A percentile compares a stretch with the other conserved stretches of the same genome.
Conservation (phyloP, 2,329 filamentous ascomycete genomes). For the Curvularia sp. region DNA sequence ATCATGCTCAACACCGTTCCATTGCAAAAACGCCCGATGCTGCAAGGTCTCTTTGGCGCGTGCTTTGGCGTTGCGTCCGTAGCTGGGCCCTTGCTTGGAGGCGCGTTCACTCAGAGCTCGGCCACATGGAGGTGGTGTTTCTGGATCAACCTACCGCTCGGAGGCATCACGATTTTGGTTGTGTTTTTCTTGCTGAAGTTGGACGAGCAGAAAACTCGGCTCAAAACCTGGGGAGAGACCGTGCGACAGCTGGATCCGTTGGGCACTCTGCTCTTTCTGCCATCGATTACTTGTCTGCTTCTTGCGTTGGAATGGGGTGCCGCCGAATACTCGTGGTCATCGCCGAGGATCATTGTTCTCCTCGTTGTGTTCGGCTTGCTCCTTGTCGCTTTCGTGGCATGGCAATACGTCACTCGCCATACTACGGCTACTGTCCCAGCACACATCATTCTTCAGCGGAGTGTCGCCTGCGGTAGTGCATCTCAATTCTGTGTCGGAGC, state of each 20-base stretch:
- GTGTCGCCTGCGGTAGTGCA: slow-evolving; percentile 50
- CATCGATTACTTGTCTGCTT: slow-evolving; percentile 55
- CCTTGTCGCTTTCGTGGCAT: slow-evolving; percentile 48
- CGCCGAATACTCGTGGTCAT: slow-evolving; percentile 53
- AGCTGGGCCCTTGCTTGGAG: slow-evolving; percentile 56
- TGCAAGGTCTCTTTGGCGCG: slow-evolving; percentile 52
- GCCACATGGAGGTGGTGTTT: slow-evolving; percentile 57
- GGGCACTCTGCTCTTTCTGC: slow-evolving; percentile 53
- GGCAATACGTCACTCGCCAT: slow-evolving; percentile 50
- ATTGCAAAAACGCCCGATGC: slow-evolving; percentile 54
- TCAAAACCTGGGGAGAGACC: slow-evolving; percentile 40
- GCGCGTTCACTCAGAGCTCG: slow-evolving; percentile 52
- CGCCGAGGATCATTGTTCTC: slow-evolving; percentile 52
- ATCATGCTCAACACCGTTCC: slow-evolving; percentile 47
- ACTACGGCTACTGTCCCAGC: slow-evolving; percentile 54
- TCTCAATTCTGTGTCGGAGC: slow-evolving; percentile 53
- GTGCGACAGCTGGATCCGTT: slow-evolving; percentile 53
- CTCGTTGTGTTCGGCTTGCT: slow-evolving; percentile 53
- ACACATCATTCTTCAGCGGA: slow-evolving; percentile 53
- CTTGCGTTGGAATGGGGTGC: slow-evolving; percentile 60
- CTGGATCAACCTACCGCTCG: slow-evolving; percentile 62
- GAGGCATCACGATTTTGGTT: slow-evolving; percentile 50
- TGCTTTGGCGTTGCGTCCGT: slow-evolving; percentile 51
- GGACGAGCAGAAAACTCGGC: slow-evolving; percentile 41
- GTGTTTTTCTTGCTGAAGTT: slow-evolving; percentile 46